Base-by-base conservation (phyloP, 129 eudicot genomes). In the Flaveria trinervia region DNA sequence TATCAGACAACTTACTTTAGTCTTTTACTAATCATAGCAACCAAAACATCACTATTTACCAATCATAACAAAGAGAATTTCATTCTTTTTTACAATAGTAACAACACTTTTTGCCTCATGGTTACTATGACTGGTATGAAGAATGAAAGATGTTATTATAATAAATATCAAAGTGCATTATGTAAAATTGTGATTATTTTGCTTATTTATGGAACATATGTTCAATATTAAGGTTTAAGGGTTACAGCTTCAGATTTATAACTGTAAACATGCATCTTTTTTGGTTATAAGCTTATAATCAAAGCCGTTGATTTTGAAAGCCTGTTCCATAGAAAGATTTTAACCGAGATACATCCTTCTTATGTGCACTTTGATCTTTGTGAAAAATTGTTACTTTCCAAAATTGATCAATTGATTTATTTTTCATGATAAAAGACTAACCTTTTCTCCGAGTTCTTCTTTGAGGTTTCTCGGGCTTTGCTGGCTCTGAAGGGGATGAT, bases 381-480 rank as follows among this genome's bases (percentile, higher is more conserved):
- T 28, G 10, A 7, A 8, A 18, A 56, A 7, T 56, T 17, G 41
- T 17, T 39, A 25, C 41, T 61, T 61, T 3, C 0, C 17, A 11
- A 23, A 23, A 60, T 9, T 2, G 9, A 30, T 30, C 7, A 9
- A 46, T 5, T 49, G 18, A 39, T 6, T 56, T 60, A 12, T 52
- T 52, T 41, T 45, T 52, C 16, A 65, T 43, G 9, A 65, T 16
- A 57, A 16, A 51, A 51, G 33, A 73, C 71, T 28, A 10, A 92
- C 98, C 98, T 93, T 91, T 94, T 76, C 75, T 89, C 45, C 85
- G 89, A 45, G 83, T 72, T 81, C 86, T 80, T 76, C 86, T 74
- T 60, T 69, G 80, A 73, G 92, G 75, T 87, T 88, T 92, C 75
- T 75, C 84, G 5, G 80, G n/a, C 77, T 79, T 80, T 43, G 46